phyloP scores from a whole-genome alignment of 495 filamentous ascomycete genomes.

The Penicillium roqueforti region DNA sequence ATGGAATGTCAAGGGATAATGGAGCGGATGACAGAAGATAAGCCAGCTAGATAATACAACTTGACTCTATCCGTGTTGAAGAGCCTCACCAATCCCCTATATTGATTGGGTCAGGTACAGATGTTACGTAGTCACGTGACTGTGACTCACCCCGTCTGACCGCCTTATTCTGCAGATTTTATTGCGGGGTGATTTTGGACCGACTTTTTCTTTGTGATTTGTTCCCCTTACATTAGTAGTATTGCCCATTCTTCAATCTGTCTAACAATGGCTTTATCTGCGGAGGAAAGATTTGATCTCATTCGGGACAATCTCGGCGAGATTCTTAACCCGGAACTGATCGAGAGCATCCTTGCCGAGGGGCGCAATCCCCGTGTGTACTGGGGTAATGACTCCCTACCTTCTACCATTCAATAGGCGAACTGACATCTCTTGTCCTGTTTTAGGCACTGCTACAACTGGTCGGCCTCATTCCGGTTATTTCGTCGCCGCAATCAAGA shows the following conservation, averaged over 20 bases:
- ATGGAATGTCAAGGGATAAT: too few species aligned
- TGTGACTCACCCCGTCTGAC: not conserved
- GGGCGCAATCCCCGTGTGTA: conserved; percentile 72
- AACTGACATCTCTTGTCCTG: conserved; percentile 12
- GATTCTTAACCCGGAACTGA: conserved; percentile 79
- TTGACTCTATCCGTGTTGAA: too few species aligned
- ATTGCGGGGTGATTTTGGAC: not conserved
- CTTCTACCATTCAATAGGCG: not conserved
- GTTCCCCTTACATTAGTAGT: too few species aligned
- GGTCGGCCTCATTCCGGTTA: conserved; percentile 80
- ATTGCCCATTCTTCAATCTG: not conserved
- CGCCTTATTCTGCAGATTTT: not conserved
- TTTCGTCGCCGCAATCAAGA: conserved; percentile 69
- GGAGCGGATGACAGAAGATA: too few species aligned
- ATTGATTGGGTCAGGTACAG: too few species aligned
- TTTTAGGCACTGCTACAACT: conserved; percentile 69
- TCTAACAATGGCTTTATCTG: conserved; percentile 14
- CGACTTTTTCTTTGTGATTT: not conserved
- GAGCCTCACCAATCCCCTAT: too few species aligned
- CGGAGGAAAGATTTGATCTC: conserved; percentile 51
- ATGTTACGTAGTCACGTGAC: too few species aligned
- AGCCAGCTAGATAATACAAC: too few species aligned
- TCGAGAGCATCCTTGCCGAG: conserved; percentile 68
- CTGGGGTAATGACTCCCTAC: conserved; percentile 56
- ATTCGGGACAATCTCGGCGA: conserved; percentile 81